Base-by-base conservation (phyloP, 164 flowering plant genomes). In the Kalanchoe fedtschenkoi region DNA sequence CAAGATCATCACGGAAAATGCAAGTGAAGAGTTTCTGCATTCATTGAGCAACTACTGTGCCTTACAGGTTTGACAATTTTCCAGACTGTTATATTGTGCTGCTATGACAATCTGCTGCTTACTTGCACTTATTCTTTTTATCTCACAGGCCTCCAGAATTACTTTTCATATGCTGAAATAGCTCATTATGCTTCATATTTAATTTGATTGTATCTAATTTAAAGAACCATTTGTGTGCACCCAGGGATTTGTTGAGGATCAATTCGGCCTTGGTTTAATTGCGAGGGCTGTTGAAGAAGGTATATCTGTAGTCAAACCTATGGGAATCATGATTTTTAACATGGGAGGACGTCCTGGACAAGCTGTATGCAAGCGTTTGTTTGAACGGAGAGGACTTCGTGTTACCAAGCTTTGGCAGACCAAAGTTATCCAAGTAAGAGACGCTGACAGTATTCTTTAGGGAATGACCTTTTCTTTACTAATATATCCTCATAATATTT, bases 261-360 rank as follows among this genome's bases (percentile, higher is more conserved):
- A 93, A 69, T 93, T 93, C 76, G 99, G 99, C 60, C 76, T 93
- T 68, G 99, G 97, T 66, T 75, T 93, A 6, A 88, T 93, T 66
- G 99, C 99, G 37, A 80, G 92, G 70, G 99, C 97, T 55, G 99
- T 90, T 53, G 97, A 93, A 72, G 99, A 93, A 77, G 99, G 99
- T 71, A 93, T 93, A 68, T 42, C 79, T 72, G 96, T 90, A 34
- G 85, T 93, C 72, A 84, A 90, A 65, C 96, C 97, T 51, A 68
- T 77, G 78, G 97, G 99, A 19, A 80, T 93, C 60, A 93, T 93
- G 99, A 85, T 93, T 43, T 90, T 93, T 62, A 93, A 93, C 63
- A 90, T 93, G 85, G 99, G 99, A 71, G 97, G 99, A 9, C 93
- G 97, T 65, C 97, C 99, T 17, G 99, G 97, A 61, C 97, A 93